Conservation (phyloP, 2,329 filamentous ascomycete species). For the Fusarium domesticum region DNA sequence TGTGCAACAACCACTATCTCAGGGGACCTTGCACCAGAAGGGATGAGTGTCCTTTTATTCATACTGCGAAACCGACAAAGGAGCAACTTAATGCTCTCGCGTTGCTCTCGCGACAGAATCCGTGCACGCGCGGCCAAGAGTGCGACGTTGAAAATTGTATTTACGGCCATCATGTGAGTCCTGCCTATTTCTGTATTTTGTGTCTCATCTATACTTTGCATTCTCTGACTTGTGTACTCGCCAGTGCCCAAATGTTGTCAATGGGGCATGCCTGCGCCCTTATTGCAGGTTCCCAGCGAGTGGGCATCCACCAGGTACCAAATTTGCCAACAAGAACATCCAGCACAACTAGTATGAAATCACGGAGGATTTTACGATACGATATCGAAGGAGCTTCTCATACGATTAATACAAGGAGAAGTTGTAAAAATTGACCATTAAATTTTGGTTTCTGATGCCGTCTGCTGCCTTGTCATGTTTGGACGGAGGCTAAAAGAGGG, state of each 20-base stretch:
- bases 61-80: constrained; percentile 50
- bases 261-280: constrained; percentile 51
- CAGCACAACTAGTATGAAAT: constrained; percentile 29
- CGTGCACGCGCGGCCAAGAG: constrained; percentile 56
- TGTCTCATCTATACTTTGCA: no score
- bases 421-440: no score
- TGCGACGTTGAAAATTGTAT: constrained; percentile 58
- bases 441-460: no score
- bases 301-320: constrained; percentile 57
- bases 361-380: no score
- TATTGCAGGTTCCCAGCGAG: constrained; percentile 54
- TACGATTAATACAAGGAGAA: no score
- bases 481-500: no score
- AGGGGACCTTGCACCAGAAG: constrained; percentile 55
- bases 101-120: constrained; percentile 55
- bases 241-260: constrained; percentile 53
- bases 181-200: background rate
- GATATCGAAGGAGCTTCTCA: no score
- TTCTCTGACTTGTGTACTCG: constrained; percentile 3
- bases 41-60: constrained; percentile 55
- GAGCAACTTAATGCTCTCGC: constrained; percentile 57
- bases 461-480: no score
- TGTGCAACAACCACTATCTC: constrained; percentile 62
- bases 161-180: constrained; percentile 60
- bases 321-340: constrained; percentile 41